Evolutionary conservation across 2,329 filamentous ascomycete genomes (phyloP), one percentile per base, ranked within the genome.

Genomic region (Sphaerulina populicola): DNA sequence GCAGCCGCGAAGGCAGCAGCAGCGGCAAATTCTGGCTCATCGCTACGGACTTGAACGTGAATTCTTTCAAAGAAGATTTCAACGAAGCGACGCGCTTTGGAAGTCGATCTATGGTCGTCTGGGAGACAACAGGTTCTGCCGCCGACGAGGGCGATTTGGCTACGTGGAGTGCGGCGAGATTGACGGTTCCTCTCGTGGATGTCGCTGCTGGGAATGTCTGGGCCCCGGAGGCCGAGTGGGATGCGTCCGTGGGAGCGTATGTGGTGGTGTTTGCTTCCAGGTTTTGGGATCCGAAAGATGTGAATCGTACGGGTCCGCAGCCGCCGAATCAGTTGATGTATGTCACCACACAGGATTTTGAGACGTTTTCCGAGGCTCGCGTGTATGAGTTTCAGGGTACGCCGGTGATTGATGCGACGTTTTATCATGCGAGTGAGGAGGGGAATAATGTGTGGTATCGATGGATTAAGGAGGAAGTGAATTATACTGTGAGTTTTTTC

Each of bases 1-100:
- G 40, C 3, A 47, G 52, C 11, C 40, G 31, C 15, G 52, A 57
- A 21, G 52, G 54, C 43, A 44, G 41, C n/a, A n/a, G n/a, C n/a
- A n/a, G n/a, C n/a, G n/a, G n/a, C 46, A 56, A 56, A 31, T 55
- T 42, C 49, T 58, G 50, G 51, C 46, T 58, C 23, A 55, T 54
- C 15, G 56, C 54, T n/a, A 58, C 56, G 2, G 56, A 58, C 35
- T 49, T 58, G 11, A 45, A 56, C 30, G 54, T 58, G 36, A 62
- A 62, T 11, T 60, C 50, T 14, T 61, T 60, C 35, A 60, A 58
- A 1, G 58, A 52, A 9, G 49, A 56, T 10, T 63, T 58, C 56
- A 54, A 58, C 45, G 57, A 55, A 14, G 54, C 61, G 1, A 59
- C 61, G 9, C 54, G 56, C 2, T 58, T 57, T 14, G 60, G 60